Percentiles rank a stretch among this genome's conserved stretches.
phyloP scores from a whole-genome alignment of 2,329 filamentous ascomycete species.

The Phoma sp. region DNA sequence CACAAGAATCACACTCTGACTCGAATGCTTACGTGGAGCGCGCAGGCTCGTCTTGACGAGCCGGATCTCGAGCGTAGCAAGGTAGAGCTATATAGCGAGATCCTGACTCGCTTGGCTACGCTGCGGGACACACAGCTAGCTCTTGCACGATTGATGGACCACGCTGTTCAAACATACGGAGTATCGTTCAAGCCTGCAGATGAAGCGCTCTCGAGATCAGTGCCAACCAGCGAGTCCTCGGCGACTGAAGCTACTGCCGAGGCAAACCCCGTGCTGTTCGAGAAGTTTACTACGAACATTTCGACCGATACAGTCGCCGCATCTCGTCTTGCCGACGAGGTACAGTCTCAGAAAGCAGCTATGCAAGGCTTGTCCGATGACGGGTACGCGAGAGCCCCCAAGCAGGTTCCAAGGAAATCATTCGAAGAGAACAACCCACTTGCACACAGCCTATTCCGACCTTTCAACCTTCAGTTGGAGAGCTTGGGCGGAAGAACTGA shows the following conservation, averaged over 20 bases:
- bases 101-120: slow-evolving; percentile 34
- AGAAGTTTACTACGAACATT: background rate
- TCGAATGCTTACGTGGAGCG: slow-evolving; percentile 36
- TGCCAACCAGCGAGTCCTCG: background rate
- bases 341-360: slow-evolving; percentile 34
- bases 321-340: slow-evolving; percentile 34
- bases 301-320: slow-evolving; percentile 20
- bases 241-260: background rate
- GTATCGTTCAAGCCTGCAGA: slow-evolving; percentile 22
- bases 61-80: slow-evolving; percentile 17
- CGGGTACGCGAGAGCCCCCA: slow-evolving; percentile 28
- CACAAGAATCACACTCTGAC: slow-evolving; percentile 38
- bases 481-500: slow-evolving; percentile 27
- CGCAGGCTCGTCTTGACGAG: slow-evolving; percentile 38
- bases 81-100: slow-evolving; percentile 25
- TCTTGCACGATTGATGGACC: slow-evolving; percentile 32
- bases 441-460: slow-evolving; percentile 40
- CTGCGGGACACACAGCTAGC: slow-evolving; percentile 41
- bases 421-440: slow-evolving; percentile 35
- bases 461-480: slow-evolving; percentile 36
- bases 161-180: slow-evolving; percentile 30
- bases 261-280: background rate
- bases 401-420: slow-evolving; percentile 12
- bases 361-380: slow-evolving; percentile 42
- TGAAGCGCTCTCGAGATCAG: slow-evolving; percentile 3